Percentiles rank a stretch among this genome's conserved stretches.
phyloP scores from a whole-genome alignment of 2,329 filamentous ascomycete species.

The Colletotrichum magnum region DNA sequence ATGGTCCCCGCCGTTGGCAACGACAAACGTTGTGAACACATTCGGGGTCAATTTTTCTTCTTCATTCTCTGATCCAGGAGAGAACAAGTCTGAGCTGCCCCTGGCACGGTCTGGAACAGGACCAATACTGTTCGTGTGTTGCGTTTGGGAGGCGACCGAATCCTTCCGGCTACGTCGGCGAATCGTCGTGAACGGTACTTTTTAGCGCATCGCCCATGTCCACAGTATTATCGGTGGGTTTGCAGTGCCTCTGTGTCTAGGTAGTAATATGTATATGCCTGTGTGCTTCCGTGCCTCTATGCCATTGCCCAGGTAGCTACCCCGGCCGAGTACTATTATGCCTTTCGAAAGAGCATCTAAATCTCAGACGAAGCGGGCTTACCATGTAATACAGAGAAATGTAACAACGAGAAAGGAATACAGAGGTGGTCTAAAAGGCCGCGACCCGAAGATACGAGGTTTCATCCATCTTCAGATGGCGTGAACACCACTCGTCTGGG shows the following conservation, averaged over 20 bases:
- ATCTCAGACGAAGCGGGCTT: conserved; percentile 1
- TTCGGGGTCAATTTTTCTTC: no score
- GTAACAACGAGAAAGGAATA: background rate
- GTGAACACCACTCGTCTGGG: background rate
- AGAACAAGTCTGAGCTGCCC: background rate
- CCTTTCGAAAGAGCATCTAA: background rate
- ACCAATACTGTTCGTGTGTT: background rate
- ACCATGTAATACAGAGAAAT: background rate
- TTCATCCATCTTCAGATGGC: conserved; percentile 20
- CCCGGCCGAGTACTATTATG: no score
- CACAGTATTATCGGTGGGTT: background rate
- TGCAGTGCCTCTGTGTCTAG: background rate
- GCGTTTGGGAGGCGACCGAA: background rate
- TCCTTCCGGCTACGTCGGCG: conserved; percentile 29
- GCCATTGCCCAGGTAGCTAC: background rate
- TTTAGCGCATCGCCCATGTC: conserved; percentile 6
- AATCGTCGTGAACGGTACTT: conserved; percentile 20
- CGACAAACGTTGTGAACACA: background rate
- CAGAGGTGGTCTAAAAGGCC: conserved; percentile 1
- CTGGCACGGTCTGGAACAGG: background rate
- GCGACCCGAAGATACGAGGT: conserved; percentile 9
- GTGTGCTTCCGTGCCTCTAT: background rate
- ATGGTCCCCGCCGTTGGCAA: background rate
- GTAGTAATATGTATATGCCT: background rate
- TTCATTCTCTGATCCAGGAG: no score